Percentiles rank a stretch among this genome's conserved stretches.
phyloP scores from a whole-genome alignment of 2,329 filamentous ascomycete species.

The Fusarium incarnatum region DNA sequence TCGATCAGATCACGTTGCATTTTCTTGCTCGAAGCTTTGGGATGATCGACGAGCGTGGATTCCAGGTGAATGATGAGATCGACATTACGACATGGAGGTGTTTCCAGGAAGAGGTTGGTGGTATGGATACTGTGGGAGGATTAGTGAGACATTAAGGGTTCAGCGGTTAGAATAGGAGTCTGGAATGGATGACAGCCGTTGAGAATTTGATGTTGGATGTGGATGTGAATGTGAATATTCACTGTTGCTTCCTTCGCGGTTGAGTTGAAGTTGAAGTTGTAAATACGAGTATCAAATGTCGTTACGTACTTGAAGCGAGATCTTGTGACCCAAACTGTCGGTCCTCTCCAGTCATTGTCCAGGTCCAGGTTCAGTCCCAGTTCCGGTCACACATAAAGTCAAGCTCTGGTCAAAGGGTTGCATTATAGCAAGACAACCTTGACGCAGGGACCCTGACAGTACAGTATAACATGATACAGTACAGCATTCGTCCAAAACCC shows the following conservation, averaged over 20 bases:
- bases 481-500: neutral
- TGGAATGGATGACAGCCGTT: neutral
- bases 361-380: conserved; percentile 12
- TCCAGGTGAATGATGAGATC: conserved; percentile 28
- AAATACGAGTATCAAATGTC: neutral
- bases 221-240: neutral
- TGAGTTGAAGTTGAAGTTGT: neutral
- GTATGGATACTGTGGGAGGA: conserved; percentile 5
- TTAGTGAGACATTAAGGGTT: conserved; percentile 23
- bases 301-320: conserved; percentile 13
- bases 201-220: neutral
- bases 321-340: conserved; percentile 17
- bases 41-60: conserved; percentile 22
- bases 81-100: conserved; percentile 15
- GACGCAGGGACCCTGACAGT: conserved; percentile 2
- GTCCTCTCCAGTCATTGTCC: conserved; percentile 7
- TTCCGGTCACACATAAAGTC: neutral
- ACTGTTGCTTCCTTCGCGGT: neutral
- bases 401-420: conserved; percentile 7
- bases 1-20: conserved; percentile 43
- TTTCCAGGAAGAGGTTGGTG: neutral
- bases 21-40: conserved; percentile 16
- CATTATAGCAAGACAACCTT: conserved; percentile 15
- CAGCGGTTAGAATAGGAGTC: neutral
- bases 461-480: neutral